A percentile compares a stretch with the other conserved stretches of the same genome.
phyloP scores from a whole-genome alignment of 306 rosid species.

The Cicer yamashitae region DNA sequence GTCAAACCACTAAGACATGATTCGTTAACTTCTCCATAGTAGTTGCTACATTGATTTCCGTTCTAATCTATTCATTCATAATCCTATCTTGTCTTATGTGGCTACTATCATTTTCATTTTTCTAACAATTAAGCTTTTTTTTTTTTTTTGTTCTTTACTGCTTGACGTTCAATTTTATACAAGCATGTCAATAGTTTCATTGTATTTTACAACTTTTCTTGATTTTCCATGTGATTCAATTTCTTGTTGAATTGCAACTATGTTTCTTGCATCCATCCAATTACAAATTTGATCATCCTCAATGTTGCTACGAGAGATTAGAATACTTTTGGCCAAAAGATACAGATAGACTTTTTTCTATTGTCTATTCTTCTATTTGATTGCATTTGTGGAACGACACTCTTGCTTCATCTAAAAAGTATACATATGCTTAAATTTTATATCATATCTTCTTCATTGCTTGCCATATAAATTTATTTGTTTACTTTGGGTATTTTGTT shows the following conservation, averaged over 20 bases:
- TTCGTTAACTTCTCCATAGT: no score
- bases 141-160: background rate
- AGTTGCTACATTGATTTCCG: background rate
- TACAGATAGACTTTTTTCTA: conserved; percentile 59
- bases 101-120: background rate
- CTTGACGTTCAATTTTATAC: background rate
- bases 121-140: background rate
- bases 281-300: conserved; percentile 81
- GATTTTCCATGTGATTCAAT: background rate
- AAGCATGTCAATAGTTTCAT: conserved; percentile 14
- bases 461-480: background rate
- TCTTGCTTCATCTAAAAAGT: conserved; percentile 2
- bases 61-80: background rate
- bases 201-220: conserved; percentile 7
- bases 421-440: background rate
- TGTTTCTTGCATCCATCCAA: conserved; percentile 83
- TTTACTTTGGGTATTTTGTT: background rate
- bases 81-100: background rate
- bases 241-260: conserved; percentile 56
- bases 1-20: no score
- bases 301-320: conserved; percentile 77
- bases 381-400: conserved; percentile 29
- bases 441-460: background rate
- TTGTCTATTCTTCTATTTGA: conserved; percentile 5
- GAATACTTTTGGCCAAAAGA: conserved; percentile 84